A percentile compares a stretch with the other conserved stretches of the same genome.
phyloP scores from a whole-genome alignment of 352 stramenopile species.

The Phytophthora pistaciae region DNA sequence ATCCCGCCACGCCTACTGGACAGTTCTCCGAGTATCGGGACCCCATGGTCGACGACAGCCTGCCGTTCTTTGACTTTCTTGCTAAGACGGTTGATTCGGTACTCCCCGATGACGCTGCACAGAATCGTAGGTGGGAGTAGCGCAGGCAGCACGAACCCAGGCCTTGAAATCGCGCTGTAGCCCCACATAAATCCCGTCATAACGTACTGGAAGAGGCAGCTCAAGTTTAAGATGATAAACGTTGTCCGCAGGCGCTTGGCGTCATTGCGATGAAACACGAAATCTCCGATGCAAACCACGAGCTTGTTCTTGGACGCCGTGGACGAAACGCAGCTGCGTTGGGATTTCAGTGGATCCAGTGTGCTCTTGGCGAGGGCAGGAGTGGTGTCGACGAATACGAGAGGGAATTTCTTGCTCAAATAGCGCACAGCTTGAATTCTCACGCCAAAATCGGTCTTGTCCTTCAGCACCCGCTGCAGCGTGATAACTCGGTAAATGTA shows the following conservation, averaged over 20 bases:
- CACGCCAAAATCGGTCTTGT: neutral
- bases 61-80: neutral
- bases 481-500: slow-evolving; percentile 3
- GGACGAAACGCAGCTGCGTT: neutral
- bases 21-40: neutral
- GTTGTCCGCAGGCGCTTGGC: slow-evolving; percentile 3
- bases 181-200: slow-evolving; percentile 17
- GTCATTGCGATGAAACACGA: slow-evolving; percentile 9
- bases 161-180: slow-evolving; percentile 7
- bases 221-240: slow-evolving; percentile 5
- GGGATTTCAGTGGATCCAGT: neutral
- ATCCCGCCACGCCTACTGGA: neutral
- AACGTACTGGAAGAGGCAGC: slow-evolving; percentile 6
- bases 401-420: slow-evolving; percentile 7
- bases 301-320: neutral
- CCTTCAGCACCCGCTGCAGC: slow-evolving; percentile 2
- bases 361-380: neutral
- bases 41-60: neutral
- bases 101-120: slow-evolving; percentile 8
- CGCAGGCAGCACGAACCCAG: slow-evolving; percentile 6
- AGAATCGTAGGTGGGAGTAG: slow-evolving; percentile 16
- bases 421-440: slow-evolving; percentile 7
- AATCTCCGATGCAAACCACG: neutral
- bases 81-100: slow-evolving; percentile 5
- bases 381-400: slow-evolving; percentile 5